phyloP scores from a whole-genome alignment of 2,329 filamentous ascomycete genomes.

The Volutella citrinella region DNA sequence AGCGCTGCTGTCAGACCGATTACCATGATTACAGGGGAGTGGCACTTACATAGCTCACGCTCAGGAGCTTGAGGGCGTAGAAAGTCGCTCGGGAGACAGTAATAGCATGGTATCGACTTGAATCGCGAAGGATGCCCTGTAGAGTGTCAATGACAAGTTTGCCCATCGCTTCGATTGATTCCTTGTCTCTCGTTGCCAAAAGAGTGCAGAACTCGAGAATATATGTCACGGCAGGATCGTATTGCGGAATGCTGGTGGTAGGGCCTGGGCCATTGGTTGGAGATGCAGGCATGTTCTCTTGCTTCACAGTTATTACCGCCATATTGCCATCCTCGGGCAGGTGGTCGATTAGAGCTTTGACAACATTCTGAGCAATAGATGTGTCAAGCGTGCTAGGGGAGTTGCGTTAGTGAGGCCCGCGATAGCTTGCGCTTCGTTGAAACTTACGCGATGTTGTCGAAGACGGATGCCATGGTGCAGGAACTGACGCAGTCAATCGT shows the following conservation, averaged over 20 bases:
- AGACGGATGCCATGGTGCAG: conserved; percentile 78
- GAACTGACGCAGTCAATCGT: conserved; percentile 92
- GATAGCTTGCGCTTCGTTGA: no score
- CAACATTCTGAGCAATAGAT: conserved; percentile 31
- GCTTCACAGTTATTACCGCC: conserved; percentile 83
- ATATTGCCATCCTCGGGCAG: conserved; percentile 80
- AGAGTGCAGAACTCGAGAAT: conserved; percentile 88
- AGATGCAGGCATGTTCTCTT: conserved; percentile 68
- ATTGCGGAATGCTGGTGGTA: conserved; percentile 50
- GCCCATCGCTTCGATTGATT: conserved; percentile 70
- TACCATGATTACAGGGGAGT: background rate
- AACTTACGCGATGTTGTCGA: conserved; percentile 76
- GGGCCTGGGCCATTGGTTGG: conserved; percentile 50
- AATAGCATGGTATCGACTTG: conserved; percentile 75
- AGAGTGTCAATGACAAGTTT: conserved; percentile 77
- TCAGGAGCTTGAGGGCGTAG: conserved; percentile 79
- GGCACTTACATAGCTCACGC: conserved; percentile 74
- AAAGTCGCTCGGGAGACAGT: conserved; percentile 80
- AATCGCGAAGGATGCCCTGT: conserved; percentile 78
- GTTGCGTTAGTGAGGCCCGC: no score
- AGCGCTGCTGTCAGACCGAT: conserved; percentile 18
- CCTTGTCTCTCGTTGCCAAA: conserved; percentile 70
- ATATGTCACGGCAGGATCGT: conserved; percentile 85
- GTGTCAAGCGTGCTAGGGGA: conserved; percentile 40
- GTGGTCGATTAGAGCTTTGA: conserved; percentile 73